Conservation (phyloP, 805 yeast species). For the Kazachstania kunashirensis region DNA sequence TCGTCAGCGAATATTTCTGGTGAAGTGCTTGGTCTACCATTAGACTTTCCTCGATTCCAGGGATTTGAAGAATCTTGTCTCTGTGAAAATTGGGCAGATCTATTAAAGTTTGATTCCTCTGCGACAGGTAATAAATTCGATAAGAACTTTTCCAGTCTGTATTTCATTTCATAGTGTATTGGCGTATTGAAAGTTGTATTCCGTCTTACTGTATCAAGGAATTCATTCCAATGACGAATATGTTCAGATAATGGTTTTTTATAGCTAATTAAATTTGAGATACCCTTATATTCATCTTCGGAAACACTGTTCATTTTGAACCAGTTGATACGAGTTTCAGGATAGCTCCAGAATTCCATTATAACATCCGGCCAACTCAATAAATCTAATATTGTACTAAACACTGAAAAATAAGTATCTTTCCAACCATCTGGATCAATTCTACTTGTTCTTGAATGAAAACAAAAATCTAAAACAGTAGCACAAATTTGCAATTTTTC, state of each 20-base stretch:
- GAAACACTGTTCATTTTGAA: constrained; percentile 16
- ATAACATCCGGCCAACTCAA: constrained; percentile 21
- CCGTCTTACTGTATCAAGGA: constrained; percentile 12
- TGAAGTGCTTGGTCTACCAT: constrained; percentile 6
- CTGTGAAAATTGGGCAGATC: constrained; percentile 16
- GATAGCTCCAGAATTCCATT: constrained; percentile 23
- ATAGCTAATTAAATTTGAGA: constrained; percentile 23
- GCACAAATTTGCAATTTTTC: constrained; percentile 9
- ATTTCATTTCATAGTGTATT: constrained; percentile 17
- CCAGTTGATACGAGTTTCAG: constrained; percentile 25
- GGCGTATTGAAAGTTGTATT: constrained; percentile 22
- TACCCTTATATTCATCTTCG: constrained; percentile 10
- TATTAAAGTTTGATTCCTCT: constrained; percentile 25
- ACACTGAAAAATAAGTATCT: constrained; percentile 17
- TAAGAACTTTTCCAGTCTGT: constrained; percentile 18
- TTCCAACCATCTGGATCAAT: constrained; percentile 15
- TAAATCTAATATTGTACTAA: constrained; percentile 13
- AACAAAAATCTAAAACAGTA: constrained; percentile 21
- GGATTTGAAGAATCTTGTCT: constrained; percentile 14
- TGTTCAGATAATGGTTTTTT: constrained; percentile 24
- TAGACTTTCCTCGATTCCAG: constrained; percentile 11
- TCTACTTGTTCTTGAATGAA: constrained; percentile 13
- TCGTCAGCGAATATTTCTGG: constrained; percentile 16
- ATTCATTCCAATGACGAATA: constrained; percentile 26
- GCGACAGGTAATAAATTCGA: constrained; percentile 20